A percentile compares a stretch with the other conserved stretches of the same genome.
These are phyloP conservation scores for Phytopythium kandeliae DNA, from an alignment of 352 stramenopile genomes.

Conservation along the genomic window DNA sequence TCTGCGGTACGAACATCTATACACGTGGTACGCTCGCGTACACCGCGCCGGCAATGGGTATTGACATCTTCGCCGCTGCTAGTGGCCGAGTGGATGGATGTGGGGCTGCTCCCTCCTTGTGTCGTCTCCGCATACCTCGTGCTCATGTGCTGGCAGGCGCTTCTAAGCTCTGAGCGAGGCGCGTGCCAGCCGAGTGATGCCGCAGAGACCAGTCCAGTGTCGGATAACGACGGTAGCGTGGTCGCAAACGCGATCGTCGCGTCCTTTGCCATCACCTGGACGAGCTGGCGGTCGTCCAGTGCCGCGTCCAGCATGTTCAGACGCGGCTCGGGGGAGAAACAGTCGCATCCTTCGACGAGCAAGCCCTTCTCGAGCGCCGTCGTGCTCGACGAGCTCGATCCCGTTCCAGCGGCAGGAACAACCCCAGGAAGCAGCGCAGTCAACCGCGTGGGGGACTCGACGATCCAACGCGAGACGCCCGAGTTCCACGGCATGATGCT, in stretches of 20 bases:
- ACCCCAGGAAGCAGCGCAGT: not conserved
- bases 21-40: not conserved
- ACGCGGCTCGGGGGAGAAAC: slow-evolving; percentile 3
- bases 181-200: slow-evolving; percentile 23
- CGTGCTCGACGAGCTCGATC: slow-evolving; percentile 59
- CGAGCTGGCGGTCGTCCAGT: slow-evolving; percentile 61
- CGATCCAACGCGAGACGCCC: slow-evolving; percentile 74
- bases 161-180: slow-evolving; percentile 52
- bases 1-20: slow-evolving; percentile 52
- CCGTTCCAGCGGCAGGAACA: slow-evolving; percentile 48
- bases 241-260: slow-evolving; percentile 49
- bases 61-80: not conserved
- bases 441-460: not conserved
- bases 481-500: slow-evolving; percentile 93
- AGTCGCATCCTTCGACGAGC: slow-evolving; percentile 5
- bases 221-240: slow-evolving; percentile 27
- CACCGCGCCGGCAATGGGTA: not conserved
- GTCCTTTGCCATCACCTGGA: slow-evolving; percentile 62
- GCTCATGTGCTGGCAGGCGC: slow-evolving; percentile 70
- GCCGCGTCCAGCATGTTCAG: slow-evolving; percentile 55
- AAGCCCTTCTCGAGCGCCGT: slow-evolving; percentile 21
- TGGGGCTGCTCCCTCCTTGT: slow-evolving; percentile 67
- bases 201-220: slow-evolving; percentile 1
- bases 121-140: slow-evolving; percentile 68
- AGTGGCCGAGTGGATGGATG: slow-evolving; percentile 74